phyloP scores from a whole-genome alignment of 352 stramenopile genomes.

The Phytopythium ostracodes region DNA sequence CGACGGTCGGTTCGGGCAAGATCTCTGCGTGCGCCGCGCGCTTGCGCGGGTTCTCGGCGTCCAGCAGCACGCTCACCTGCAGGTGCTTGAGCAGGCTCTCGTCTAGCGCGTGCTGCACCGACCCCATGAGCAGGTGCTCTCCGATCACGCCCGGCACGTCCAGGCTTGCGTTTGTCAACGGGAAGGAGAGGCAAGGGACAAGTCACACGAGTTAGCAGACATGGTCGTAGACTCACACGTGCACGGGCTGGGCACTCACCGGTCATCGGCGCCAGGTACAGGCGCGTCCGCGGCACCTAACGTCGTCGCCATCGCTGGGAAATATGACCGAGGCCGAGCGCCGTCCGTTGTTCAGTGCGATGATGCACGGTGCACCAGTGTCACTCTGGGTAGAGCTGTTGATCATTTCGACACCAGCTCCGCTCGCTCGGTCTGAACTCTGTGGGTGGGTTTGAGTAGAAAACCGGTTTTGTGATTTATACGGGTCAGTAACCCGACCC shows the following conservation, averaged over 20 bases:
- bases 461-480: too few species aligned
- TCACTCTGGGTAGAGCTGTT: too few species aligned
- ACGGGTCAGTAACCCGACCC: too few species aligned
- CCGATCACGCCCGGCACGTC: slow-evolving; percentile 60
- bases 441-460: neutral
- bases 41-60: slow-evolving; percentile 66
- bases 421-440: neutral
- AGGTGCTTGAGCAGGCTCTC: slow-evolving; percentile 53
- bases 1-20: slow-evolving; percentile 18
- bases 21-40: slow-evolving; percentile 18
- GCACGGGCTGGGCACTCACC: neutral
- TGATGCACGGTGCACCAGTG: too few species aligned
- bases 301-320: neutral
- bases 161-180: slow-evolving; percentile 22
- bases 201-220: too few species aligned
- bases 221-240: too few species aligned
- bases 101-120: slow-evolving; percentile 54
- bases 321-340: too few species aligned
- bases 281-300: too few species aligned
- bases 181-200: too few species aligned
- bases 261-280: neutral
- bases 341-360: too few species aligned
- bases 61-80: slow-evolving; percentile 41
- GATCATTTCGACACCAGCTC: neutral
- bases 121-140: slow-evolving; percentile 50